A percentile compares a stretch with the other conserved stretches of the same genome.
Conservation (phyloP, 1,284 basidiomycete genomes). For the Heterobasidion parviporum region DNA sequence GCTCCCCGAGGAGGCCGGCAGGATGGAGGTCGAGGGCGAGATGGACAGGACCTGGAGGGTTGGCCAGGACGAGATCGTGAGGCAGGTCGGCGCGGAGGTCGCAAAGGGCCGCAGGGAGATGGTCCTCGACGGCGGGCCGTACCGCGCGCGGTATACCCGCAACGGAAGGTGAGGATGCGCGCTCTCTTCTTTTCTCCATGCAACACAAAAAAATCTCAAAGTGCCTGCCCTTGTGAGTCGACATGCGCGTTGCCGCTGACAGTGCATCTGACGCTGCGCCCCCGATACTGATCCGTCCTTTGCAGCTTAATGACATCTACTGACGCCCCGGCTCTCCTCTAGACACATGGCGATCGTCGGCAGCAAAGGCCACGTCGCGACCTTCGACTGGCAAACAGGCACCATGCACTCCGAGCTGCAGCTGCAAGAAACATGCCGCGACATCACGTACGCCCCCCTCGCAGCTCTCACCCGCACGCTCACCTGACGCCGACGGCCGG, state of each 20-base stretch:
- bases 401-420: conserved; percentile 86
- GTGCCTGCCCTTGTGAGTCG: no score
- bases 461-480: not conserved
- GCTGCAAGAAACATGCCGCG: conserved; percentile 81
- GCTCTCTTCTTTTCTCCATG: not conserved
- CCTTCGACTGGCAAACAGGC: conserved; percentile 92
- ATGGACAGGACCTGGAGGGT: conserved; percentile 90
- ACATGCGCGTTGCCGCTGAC: no score
- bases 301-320: not conserved
- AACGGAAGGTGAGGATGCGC: conserved; percentile 75
- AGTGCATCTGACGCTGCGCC: not conserved
- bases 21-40: conserved; percentile 65
- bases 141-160: conserved; percentile 77
- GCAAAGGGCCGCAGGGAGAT: conserved; percentile 74
- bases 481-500: conserved; percentile 5
- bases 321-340: not conserved
- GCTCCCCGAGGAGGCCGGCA: conserved; percentile 57
- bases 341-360: conserved; percentile 85
- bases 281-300: not conserved
- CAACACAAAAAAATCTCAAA: no score
- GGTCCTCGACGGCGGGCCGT: conserved; percentile 83
- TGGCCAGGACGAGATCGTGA: conserved; percentile 72
- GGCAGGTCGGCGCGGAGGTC: conserved; percentile 65
- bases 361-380: conserved; percentile 82
- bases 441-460: conserved; percentile 66